Conservation (phyloP, 106 monocot species). For the Platanthera zijinensis region DNA sequence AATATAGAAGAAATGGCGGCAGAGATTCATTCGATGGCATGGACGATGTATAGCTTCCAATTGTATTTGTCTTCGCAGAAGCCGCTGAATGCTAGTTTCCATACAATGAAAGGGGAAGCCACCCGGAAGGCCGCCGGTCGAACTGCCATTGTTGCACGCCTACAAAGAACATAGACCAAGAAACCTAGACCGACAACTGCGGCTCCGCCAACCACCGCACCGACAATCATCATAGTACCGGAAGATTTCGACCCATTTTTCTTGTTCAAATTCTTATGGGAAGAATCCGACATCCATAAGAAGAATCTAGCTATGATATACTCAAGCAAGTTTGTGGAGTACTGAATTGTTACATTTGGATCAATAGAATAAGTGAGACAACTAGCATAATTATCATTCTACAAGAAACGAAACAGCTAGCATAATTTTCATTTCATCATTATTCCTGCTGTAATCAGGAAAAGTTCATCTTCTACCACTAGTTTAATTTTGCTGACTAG, state of each 20-base stretch:
- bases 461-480: too few species aligned
- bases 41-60: constrained; percentile 60
- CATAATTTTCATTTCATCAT: too few species aligned
- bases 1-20: constrained; percentile 66
- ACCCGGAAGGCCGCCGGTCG: constrained; percentile 42
- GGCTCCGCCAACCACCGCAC: constrained; percentile 32
- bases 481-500: too few species aligned
- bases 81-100: constrained; percentile 52
- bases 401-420: too few species aligned
- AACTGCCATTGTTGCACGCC: constrained; percentile 13
- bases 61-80: constrained; percentile 66
- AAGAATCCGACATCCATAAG: constrained; percentile 47
- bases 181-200: constrained; percentile 11
- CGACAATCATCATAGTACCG: constrained; percentile 17
- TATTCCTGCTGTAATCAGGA: too few species aligned
- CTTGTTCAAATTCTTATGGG: constrained; percentile 13
- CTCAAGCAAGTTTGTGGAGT: constrained; percentile 15
- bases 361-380: constrained; percentile 25
- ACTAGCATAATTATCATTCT: too few species aligned
- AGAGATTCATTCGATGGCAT: constrained; percentile 53
- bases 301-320: constrained; percentile 68
- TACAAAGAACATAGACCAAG: constrained; percentile 12
- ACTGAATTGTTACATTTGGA: constrained; percentile 41
- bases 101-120: constrained; percentile 54
- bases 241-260: background rate